Evolutionary conservation across 2,329 filamentous ascomycete species (phyloP), one percentile per base, ranked within the genome.

Genomic region (Neonectria ditissima): DNA sequence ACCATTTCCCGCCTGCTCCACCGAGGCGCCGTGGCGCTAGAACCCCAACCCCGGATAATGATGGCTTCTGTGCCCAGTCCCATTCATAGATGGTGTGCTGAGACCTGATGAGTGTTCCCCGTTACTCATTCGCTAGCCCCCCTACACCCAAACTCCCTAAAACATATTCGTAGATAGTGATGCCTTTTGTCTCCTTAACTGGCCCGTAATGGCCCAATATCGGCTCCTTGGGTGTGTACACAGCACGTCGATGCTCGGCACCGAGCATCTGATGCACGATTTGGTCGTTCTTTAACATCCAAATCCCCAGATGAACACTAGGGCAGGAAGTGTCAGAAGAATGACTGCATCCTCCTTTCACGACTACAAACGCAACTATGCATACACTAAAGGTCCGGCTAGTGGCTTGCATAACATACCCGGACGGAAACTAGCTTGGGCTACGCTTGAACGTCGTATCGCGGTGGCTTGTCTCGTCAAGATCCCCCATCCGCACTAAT

Each of bases 401-500:
- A 3, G 28, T 50, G n/a, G 47, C 26, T n/a, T 32, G n/a, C 2
- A 20, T 50, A 20, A 13, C 24, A 48, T 48, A 28, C 47, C 28
- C 45, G 8, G 26, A 11, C 24, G 28, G 22, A 16, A 8, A n/a
- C 28, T 13, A 52, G 37, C 28, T 26, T 18, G 16, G 32, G 47
- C 28, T 34, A 34, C 53, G 20, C 53, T 47, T 34, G 26, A 32
- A 50, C 16, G 47, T 20, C 18, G 24, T 39, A 24, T 30, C 22
- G 51, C 44, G n/a, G 37, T 54, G n/a, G 37, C 37, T 55, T 55
- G 24, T 43, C 22, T n/a, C n/a, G 32, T 43, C 24, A 7, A 53
- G 34, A 30, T n/a, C 32, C 20, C 24, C 48, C 20, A 41, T 43
- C 52, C 28, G 4, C 50, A 24, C 22, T 7, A 3, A 16, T 11